Base-by-base conservation (phyloP, 176 grass and related monocot species). In the Otatea glauca region DNA sequence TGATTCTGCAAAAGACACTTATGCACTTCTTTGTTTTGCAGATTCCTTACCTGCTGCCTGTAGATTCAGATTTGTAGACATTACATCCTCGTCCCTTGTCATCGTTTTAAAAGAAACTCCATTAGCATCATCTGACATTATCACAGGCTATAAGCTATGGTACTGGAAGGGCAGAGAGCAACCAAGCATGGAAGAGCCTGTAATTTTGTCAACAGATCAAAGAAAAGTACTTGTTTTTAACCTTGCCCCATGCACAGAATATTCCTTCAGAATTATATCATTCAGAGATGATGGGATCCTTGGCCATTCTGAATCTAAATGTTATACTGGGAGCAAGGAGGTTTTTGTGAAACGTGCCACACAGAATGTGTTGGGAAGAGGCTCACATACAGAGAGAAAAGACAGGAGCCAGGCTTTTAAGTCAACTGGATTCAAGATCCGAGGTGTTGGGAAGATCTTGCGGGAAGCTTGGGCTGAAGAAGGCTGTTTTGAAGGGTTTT, bases 71-170 rank as follows among this genome's bases (percentile, higher is more conserved):
- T 99, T 96, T 89, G 75, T 84, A 85, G 91, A 99, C 16, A 86
- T 96, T 83, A 89, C 81, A 84, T 89, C 90, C 41, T 94, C 90
- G 63, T 96, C 97, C 42, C 32, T 99, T 64, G 79, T 92, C 68
- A 71, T 99, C 68, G 86, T 94, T 76, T 75, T 99, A 58, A 96
- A 90, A 71, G 91, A 99, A 90, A 94, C 69, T 16, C 75, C 73
- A 44, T 78, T 81, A 50, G 64, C 80, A 11, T 63, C 82, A 65
- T 87, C 91, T 51, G 70, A 92, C 70, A 65, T 25, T 29, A 85
- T 99, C 13, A 89, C 91, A 81, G 92, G 97, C 83, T 99, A 99
- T 65, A 99, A 96, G 58, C 70, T 99, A 81, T 99, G 97, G 97
- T 88, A 94, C 66, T 96, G 93, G 91, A 94, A 92, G 80, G 89